Base-by-base conservation (phyloP, 2,329 filamentous ascomycete species). In the Venturia pyrina region DNA sequence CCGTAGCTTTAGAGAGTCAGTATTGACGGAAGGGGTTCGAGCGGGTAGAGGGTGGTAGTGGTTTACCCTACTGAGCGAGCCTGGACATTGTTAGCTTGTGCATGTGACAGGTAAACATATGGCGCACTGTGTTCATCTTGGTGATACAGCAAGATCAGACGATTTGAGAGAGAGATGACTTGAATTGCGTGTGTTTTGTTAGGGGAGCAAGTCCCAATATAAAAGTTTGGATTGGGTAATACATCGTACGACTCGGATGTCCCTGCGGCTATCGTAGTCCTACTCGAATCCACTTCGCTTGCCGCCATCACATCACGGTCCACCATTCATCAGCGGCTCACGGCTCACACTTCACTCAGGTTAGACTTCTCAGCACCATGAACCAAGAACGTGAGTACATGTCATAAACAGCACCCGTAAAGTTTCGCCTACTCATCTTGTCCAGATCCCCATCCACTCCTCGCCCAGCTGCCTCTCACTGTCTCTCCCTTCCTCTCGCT, bases 401-500 rank as follows among this genome's bases (percentile, higher is more conserved):
- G 7, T 17, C 28, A 28, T 1, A 11, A 6, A 24, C 57, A 5
- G 48, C 15, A 34, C 15, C 50, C 17, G 1, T n/a, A 19, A 17
- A 19, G 7, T n/a, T 2, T n/a, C 7, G 6, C 5, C 53, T 59
- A 37, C 40, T 28, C 1, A 17, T 10, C n/a, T 8, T n/a, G 3
- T 37, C 34, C 65, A 81, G 79, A 77, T 69, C 87, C 91, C 19
- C 92, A 97, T 78, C 90, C 89, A 19, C 86, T 97, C 69, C 87
- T 99, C 60, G 90, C 93, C 70, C 95, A 99, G 79, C 87, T 98
- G 50, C 92, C 95, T 40, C 81, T 99, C 65, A 96, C 92, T 62
- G 92, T 98, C 57, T 97, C 93, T 3, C 95, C 95, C 34, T 97
- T 97, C 80, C 86, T 98, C 72, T 89, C 89, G 67, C 88, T 99